phyloP scores from a whole-genome alignment of 495 filamentous ascomycete genomes.

The Annulohypoxylon moriforme region DNA sequence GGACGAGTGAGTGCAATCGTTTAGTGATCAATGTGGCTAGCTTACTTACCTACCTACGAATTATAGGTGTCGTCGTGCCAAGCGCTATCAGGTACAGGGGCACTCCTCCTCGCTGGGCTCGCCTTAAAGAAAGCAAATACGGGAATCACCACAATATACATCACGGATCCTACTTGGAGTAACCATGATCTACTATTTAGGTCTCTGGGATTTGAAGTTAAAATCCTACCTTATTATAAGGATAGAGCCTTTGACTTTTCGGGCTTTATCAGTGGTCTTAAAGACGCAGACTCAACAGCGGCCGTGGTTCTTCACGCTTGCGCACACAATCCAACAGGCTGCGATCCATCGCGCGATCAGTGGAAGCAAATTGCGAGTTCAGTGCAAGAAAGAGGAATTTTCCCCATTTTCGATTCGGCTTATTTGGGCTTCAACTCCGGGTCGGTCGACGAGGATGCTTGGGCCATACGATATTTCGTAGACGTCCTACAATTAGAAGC shows the following conservation, averaged over 20 bases:
- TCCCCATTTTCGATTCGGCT: conserved; percentile 68
- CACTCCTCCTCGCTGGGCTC: conserved; percentile 76
- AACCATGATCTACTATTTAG: conserved; percentile 87
- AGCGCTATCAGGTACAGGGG: conserved; percentile 80
- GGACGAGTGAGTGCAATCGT: not conserved
- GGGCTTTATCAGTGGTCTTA: conserved; percentile 21
- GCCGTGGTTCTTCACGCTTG: conserved; percentile 64
- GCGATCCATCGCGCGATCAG: conserved; percentile 64
- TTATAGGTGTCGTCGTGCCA: conserved; percentile 49
- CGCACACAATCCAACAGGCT: conserved; percentile 67
- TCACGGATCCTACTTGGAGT: conserved; percentile 85
- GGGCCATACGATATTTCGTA: conserved; percentile 64
- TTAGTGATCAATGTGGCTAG: not conserved
- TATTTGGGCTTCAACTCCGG: conserved; percentile 68
- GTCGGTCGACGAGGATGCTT: conserved; percentile 63
- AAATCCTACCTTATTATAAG: conserved; percentile 59
- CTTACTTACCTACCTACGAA: not conserved
- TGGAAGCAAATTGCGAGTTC: conserved; percentile 64
- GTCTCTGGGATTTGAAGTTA: conserved; percentile 6
- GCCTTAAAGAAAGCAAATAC: conserved; percentile 75
- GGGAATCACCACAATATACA: conserved; percentile 69
- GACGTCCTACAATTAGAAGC: conserved; percentile 52
- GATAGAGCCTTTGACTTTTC: conserved; percentile 45
- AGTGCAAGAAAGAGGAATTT: conserved; percentile 62
- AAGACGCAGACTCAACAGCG: conserved; percentile 55